phyloP scores from a whole-genome alignment of 2,329 filamentous ascomycete species.

The Ceratocystis destructans region DNA sequence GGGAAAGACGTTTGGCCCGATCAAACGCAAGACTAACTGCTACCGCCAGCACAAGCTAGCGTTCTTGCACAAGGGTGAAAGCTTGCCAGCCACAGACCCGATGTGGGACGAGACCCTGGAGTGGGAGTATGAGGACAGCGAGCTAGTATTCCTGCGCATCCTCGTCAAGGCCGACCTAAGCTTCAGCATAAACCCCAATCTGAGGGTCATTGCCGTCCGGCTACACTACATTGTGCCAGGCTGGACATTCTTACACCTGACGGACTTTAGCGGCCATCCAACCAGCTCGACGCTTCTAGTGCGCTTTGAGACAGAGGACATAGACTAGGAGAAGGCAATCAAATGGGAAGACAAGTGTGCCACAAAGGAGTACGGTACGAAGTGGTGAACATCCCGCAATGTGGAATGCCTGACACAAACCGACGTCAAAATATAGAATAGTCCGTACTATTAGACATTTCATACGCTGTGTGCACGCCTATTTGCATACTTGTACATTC shows the following conservation, averaged over 20 bases:
- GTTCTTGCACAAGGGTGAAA: conserved; percentile 44
- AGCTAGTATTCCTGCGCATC: conserved; percentile 49
- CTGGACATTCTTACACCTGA: conserved; percentile 51
- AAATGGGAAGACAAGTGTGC: neutral
- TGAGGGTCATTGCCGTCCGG: conserved; percentile 47
- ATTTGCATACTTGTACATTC: neutral
- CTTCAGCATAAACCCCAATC: conserved; percentile 47
- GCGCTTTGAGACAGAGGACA: conserved; percentile 43
- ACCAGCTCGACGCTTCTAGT: conserved; percentile 49
- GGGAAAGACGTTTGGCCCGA: conserved; percentile 33
- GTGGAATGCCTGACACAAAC: too few species aligned
- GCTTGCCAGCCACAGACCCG: conserved; percentile 45
- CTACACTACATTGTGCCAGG: conserved; percentile 41
- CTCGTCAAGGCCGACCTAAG: conserved; percentile 54
- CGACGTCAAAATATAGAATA: too few species aligned
- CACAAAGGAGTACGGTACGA: too few species aligned
- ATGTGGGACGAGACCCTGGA: conserved; percentile 53
- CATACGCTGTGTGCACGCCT: too few species aligned
- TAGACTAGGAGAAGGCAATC: neutral
- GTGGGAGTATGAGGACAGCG: conserved; percentile 56
- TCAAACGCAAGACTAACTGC: conserved; percentile 47
- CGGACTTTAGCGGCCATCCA: conserved; percentile 51
- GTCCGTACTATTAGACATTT: too few species aligned
- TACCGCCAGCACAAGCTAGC: conserved; percentile 48
- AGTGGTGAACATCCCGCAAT: too few species aligned